Evolutionary conservation across 2,329 filamentous ascomycete species (phyloP).

Genomic region (Paramyrothecium sp.): DNA sequence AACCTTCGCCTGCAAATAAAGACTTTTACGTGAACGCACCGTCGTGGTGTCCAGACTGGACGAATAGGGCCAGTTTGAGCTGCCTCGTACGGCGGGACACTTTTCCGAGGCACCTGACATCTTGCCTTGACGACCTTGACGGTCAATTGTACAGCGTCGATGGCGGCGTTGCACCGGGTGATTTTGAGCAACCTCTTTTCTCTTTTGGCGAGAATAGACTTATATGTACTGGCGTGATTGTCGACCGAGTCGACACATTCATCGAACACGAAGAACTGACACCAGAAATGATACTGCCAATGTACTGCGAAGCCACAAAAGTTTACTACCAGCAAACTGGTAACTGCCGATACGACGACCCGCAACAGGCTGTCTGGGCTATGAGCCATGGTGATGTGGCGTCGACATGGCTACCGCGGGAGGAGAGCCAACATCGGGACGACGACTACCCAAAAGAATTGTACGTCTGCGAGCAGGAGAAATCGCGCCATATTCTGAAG

Average conservation of each 20-base stretch:
- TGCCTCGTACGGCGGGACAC: neutral
- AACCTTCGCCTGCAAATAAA: neutral
- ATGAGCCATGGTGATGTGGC: neutral
- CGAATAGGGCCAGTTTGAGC: neutral
- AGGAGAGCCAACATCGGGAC: too few species aligned
- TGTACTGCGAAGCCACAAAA: neutral
- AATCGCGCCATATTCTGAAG: neutral
- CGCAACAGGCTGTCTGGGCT: neutral
- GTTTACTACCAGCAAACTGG: neutral
- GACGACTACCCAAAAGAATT: neutral
- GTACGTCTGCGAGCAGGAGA: neutral
- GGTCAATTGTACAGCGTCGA: neutral
- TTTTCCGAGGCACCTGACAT: neutral
- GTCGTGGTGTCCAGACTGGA: neutral
- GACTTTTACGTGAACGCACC: neutral
- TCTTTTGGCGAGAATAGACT: neutral
- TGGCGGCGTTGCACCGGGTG: neutral
- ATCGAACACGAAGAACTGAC: neutral
- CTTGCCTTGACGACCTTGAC: neutral
- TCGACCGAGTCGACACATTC: neutral
- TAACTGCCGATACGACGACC: neutral
- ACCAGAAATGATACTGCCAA: neutral
- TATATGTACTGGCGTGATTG: neutral
- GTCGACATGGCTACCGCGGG: neutral
- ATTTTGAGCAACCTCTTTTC: neutral